Base-by-base conservation (phyloP, 805 yeast species). In the Yamadazyma nakazawae region DNA sequence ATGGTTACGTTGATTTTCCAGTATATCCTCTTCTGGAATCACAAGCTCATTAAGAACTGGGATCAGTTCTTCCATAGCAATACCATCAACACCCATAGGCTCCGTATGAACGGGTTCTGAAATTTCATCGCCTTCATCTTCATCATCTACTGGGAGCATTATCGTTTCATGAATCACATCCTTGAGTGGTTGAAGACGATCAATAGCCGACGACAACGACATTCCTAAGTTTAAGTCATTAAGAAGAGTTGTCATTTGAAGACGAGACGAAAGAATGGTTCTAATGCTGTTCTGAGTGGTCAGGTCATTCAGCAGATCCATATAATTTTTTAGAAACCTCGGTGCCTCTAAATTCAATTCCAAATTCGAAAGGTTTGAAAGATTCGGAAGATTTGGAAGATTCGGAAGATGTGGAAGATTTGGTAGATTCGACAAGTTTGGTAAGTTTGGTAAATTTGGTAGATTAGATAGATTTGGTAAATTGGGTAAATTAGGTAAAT, bases 81-180 rank as follows among this genome's bases (percentile, higher is more conserved):
- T 79, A 5, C 68, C 67, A 11, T 66, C 70, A 13, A 80, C 78
- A 0, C 81, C 84, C n/a, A 65, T 73, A 0, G 86, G 85, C 51
- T 79, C 85, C 4, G 79, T 70, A 4, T 28, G 51, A 10, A 34
- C 42, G 13, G 28, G 18, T 3, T 21, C n/a, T 6, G 37, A 44
- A 5, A 34, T 47, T 11, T 31, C 32, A 13, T 9, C 21, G 10
- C 28, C 34, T 6, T 43, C 51, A 10, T 45, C 52, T 37, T 52
- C 60, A 34, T 79, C 83, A 24, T 78, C 84, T 12, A 70, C 74
- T 0, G 82, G 83, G 37, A 77, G 63, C 14, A 75, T 65, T 10
- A 79, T 66, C 10, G 78, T 68, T 34, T 72, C 72, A 51, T 75
- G 74, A 30, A 79, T 67, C 25, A 78, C 64, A 45, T 72, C 62